These are phyloP conservation scores for Trametes cinnabarina DNA, from an alignment of 768 basidiomycete species.

Conservation along the genomic window DNA sequence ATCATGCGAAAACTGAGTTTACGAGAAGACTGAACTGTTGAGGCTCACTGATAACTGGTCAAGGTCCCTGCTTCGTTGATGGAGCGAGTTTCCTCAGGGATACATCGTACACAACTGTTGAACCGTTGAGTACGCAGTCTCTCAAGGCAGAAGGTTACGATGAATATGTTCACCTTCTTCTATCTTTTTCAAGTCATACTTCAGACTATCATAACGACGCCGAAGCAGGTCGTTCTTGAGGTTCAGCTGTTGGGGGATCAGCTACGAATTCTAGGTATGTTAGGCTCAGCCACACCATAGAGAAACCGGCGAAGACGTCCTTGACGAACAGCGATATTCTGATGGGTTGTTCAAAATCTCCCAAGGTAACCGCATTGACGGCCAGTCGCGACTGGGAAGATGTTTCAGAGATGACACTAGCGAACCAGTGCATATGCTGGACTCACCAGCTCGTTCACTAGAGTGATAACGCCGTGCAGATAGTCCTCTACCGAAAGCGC, in stretches of 20 bases:
- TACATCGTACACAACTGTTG: conserved; percentile 86
- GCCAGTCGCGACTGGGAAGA: conserved; percentile 65
- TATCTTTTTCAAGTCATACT: conserved; percentile 86
- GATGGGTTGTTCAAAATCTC: conserved; percentile 76
- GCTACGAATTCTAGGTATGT: not conserved
- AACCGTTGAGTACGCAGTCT: conserved; percentile 1
- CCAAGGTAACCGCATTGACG: conserved; percentile 79
- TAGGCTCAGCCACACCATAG: conserved; percentile 53
- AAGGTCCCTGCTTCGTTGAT: conserved; percentile 1
- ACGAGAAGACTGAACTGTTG: too few species aligned
- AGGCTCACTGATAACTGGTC: not conserved
- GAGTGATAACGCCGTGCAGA: conserved; percentile 71
- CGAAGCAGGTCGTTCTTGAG: conserved; percentile 77
- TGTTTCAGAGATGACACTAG: not conserved
- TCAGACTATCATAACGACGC: conserved; percentile 75
- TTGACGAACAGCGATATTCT: conserved; percentile 78
- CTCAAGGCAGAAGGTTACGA: not conserved
- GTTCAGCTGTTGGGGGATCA: conserved; percentile 53
- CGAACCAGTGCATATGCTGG: not conserved
- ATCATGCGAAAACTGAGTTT: too few species aligned
- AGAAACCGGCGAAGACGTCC: conserved; percentile 79
- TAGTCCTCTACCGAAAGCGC: conserved; percentile 73
- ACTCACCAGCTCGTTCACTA: conserved; percentile 78
- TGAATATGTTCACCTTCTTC: conserved; percentile 62
- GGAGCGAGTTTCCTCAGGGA: conserved; percentile 66